These are phyloP conservation scores for Ilex aquifolium DNA, from an alignment of 257 asterid species.

Conservation along the genomic window DNA sequence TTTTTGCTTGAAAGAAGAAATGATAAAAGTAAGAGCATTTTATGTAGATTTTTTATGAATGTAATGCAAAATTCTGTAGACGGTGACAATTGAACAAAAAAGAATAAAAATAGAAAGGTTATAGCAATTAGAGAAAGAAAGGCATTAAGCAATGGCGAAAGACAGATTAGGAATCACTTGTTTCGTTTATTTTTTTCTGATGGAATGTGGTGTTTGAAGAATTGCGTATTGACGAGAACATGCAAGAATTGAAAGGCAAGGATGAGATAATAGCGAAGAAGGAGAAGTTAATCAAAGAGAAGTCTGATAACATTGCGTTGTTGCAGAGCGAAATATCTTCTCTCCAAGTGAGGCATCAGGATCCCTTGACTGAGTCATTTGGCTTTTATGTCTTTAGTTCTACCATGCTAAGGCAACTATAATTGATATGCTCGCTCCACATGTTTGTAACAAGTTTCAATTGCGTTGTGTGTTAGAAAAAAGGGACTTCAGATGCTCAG, in stretches of 20 bases:
- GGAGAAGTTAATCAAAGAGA: constrained; percentile 62
- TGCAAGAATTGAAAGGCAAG: constrained; percentile 53
- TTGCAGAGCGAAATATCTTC: constrained; percentile 68
- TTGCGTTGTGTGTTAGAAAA: constrained; percentile 32
- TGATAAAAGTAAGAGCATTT: too few species aligned
- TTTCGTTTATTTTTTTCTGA: constrained; percentile 3
- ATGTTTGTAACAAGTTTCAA: constrained; percentile 4
- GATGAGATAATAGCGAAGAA: constrained; percentile 55
- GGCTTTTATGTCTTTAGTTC: neutral
- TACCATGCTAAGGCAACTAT: neutral
- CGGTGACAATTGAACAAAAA: too few species aligned
- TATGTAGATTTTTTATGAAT: too few species aligned
- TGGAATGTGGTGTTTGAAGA: constrained; percentile 35
- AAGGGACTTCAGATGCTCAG: constrained; percentile 47
- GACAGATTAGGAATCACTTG: neutral
- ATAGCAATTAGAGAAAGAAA: too few species aligned
- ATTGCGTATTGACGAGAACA: constrained; percentile 56
- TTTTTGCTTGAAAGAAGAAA: too few species aligned
- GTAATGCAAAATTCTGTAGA: too few species aligned
- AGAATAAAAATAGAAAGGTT: too few species aligned
- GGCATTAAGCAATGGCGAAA: too few species aligned
- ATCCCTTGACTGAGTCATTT: constrained; percentile 1
- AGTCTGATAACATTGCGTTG: constrained; percentile 45
- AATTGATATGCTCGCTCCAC: neutral
- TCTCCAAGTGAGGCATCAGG: constrained; percentile 51